Evolutionary conservation across 78 protist genomes (phyloP), one percentile per base, ranked within the genome.

Genomic region (Mantamonas sphyraenae): DNA sequence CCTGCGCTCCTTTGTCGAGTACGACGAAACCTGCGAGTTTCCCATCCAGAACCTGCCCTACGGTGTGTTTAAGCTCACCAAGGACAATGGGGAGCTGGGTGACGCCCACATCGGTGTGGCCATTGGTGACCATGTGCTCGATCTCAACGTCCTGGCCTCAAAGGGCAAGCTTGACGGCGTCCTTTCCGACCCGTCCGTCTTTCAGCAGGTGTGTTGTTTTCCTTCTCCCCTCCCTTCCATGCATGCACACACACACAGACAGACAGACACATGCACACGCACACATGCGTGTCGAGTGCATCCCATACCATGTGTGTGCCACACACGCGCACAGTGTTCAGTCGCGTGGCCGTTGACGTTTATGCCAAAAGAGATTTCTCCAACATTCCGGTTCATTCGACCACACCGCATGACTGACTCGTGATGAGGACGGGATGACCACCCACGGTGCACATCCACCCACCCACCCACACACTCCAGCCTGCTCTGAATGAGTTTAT

Each of bases 1-100:
- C n/a, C n/a, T n/a, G n/a, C n/a, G n/a, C n/a, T n/a, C n/a, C n/a
- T n/a, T n/a, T n/a, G n/a, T n/a, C n/a, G n/a, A n/a, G n/a, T n/a
- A n/a, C n/a, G n/a, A n/a, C n/a, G n/a, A n/a, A n/a, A n/a, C n/a
- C 37, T 73, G 74, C 63, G 87, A 83, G 33, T 93, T 93, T 71
- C 84, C 97, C 64, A n/a, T 90, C 59, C 90, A 88, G 62, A 93
- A 90, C 78, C 43, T 93, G 9, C 97, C 97, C 31, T 86, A 66
- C 47, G 97, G 95, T 40, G 74, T 81, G 14, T 87, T 90, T 68
- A 35, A 33, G 19, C 34, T 3, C 17, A 19, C 50, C 22, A 26
- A 5, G 26, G 34, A 31, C 12, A 3, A 2, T 40, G 59, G 26
- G 0, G 57, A n/a, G n/a, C 31, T 58, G 33, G 51, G 33, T 2